These are phyloP conservation scores for Climacium dendroides DNA, from an alignment of 225 moss, liverwort and hornwort genomes.

Conservation along the genomic window DNA sequence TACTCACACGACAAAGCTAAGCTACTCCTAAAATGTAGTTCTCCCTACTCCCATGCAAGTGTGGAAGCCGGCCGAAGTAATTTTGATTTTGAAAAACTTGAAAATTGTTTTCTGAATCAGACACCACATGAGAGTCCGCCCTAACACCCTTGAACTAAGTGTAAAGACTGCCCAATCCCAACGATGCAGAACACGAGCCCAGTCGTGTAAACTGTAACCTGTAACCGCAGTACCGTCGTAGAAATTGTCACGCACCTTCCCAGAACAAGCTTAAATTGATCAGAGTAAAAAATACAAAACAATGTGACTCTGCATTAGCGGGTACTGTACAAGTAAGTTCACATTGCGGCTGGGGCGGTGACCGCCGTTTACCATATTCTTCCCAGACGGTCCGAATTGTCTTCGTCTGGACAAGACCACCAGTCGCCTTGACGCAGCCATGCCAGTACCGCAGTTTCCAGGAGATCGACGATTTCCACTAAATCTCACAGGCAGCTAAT, in stretches of 20 bases:
- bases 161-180: background rate
- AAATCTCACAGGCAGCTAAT: background rate
- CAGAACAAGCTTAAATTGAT: background rate
- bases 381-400: background rate
- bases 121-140: no score
- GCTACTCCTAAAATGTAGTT: background rate
- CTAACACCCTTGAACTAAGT: background rate
- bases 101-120: background rate
- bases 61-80: accelerated
- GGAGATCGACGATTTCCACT: background rate
- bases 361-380: background rate
- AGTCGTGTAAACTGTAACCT: background rate
- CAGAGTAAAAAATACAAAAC: background rate
- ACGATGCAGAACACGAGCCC: background rate
- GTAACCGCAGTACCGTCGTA: background rate
- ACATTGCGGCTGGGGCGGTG: background rate
- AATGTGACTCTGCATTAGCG: background rate
- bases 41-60: background rate
- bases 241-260: background rate
- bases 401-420: background rate
- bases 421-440: background rate
- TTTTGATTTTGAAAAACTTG: background rate
- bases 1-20: background rate
- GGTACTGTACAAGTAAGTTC: no score
- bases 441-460: background rate